These are phyloP conservation scores for Melaleuca quinquenervia DNA, from an alignment of 345 rosid genomes.

Conservation along the genomic window DNA sequence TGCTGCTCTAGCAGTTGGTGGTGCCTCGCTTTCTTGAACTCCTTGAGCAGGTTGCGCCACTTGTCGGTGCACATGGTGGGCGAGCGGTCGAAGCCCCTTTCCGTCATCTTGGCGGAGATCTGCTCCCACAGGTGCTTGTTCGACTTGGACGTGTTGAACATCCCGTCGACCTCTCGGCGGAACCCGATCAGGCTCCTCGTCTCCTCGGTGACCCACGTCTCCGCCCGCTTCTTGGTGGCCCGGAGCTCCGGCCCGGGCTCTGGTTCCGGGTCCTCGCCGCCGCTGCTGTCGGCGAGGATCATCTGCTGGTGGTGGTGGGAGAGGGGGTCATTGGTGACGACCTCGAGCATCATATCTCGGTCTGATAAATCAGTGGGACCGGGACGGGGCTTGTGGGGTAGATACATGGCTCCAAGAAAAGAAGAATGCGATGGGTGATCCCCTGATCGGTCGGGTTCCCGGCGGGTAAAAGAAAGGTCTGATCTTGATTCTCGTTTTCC, in stretches of 20 bases:
- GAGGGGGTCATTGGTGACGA: constrained; percentile 3
- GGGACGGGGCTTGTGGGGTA: constrained; percentile 73
- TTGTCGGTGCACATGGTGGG: constrained; percentile 99
- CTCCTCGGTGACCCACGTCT: constrained; percentile 98
- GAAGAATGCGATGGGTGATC: not conserved
- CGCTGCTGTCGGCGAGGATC: constrained; percentile 75
- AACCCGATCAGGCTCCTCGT: constrained; percentile 70
- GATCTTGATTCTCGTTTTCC: not conserved
- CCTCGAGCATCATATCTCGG: constrained; percentile 77
- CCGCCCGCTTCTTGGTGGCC: constrained; percentile 94
- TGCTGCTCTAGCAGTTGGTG: constrained; percentile 1
- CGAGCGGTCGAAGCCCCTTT: constrained; percentile 91
- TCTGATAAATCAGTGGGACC: constrained; percentile 43
- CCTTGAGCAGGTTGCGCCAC: constrained; percentile 98
- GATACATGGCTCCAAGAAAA: constrained; percentile 32
- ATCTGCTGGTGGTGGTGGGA: constrained; percentile 35
- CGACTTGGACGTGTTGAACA: constrained; percentile 93
- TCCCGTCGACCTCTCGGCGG: constrained; percentile 78
- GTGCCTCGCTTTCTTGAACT: constrained; percentile 86
- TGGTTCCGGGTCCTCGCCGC: constrained; percentile 56
- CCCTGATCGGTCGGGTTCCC: not conserved
- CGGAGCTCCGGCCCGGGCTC: constrained; percentile 4
- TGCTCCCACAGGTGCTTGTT: constrained; percentile 97
- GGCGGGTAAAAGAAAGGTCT: not conserved
- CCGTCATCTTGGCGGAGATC: constrained; percentile 84